Conservation (phyloP, 371 early-diverging fungal genomes). For the Mucor lusitanicus region DNA sequence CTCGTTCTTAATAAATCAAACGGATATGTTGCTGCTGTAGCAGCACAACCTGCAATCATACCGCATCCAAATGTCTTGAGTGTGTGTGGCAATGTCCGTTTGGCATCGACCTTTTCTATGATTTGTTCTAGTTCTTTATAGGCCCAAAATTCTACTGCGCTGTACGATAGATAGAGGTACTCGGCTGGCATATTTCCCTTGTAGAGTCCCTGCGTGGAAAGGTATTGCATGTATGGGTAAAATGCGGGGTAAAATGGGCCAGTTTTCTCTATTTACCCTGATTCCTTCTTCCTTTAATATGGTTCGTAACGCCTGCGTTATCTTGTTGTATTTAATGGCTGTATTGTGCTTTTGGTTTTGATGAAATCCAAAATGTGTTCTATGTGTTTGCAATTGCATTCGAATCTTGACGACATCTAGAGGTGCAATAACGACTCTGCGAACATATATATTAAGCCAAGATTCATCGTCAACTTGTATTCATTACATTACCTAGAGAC, state of each 20-base stretch:
- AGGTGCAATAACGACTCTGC: slow-evolving; percentile 78
- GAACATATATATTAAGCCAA: background rate
- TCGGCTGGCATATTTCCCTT: slow-evolving; percentile 94
- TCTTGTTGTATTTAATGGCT: slow-evolving; percentile 56
- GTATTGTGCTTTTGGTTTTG: background rate
- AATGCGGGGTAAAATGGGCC: background rate
- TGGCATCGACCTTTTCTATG: slow-evolving; percentile 29
- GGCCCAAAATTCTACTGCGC: slow-evolving; percentile 84
- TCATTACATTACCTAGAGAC: slow-evolving; percentile 51
- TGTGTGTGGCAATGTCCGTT: slow-evolving; percentile 29
- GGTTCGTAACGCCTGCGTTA: slow-evolving; percentile 55
- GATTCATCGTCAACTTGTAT: background rate
- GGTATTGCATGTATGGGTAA: background rate
- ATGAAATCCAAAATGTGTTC: slow-evolving; percentile 22
- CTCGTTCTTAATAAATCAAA: slow-evolving; percentile 92
- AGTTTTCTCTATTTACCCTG: slow-evolving; percentile 36
- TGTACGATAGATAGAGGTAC: slow-evolving; percentile 88
- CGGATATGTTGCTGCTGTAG: slow-evolving; percentile 88
- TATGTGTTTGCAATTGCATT: slow-evolving; percentile 64
- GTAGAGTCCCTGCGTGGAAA: slow-evolving; percentile 73
- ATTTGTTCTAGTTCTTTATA: slow-evolving; percentile 57
- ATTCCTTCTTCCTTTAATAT: slow-evolving; percentile 79
- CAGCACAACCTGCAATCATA: slow-evolving; percentile 75
- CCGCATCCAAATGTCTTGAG: slow-evolving; percentile 67
- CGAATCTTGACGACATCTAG: slow-evolving; percentile 94